phyloP scores from a whole-genome alignment of 129 eudicot species.

The Calendula officinalis region DNA sequence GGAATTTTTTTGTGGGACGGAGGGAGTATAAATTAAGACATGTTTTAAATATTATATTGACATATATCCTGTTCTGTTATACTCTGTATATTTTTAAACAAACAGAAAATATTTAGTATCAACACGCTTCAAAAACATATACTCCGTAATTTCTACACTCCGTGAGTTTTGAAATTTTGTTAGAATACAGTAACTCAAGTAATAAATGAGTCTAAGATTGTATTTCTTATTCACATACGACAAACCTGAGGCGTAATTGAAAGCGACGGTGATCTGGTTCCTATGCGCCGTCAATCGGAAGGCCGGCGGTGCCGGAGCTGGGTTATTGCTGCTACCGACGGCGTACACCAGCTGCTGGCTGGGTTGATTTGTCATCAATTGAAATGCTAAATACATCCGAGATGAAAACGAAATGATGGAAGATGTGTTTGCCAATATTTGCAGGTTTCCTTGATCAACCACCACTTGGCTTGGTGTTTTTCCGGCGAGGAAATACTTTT shows the following conservation, averaged over 20 bases:
- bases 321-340: slow-evolving; percentile 46
- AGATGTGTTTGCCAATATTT: slow-evolving; percentile 37
- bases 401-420: slow-evolving; percentile 32
- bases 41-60: too few species aligned
- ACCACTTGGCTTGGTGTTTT: slow-evolving; percentile 44
- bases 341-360: slow-evolving; percentile 42
- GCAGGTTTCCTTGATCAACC: slow-evolving; percentile 52
- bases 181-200: too few species aligned
- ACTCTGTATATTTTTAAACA: too few species aligned
- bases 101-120: too few species aligned
- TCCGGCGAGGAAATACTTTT: slow-evolving; percentile 51
- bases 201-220: neutral
- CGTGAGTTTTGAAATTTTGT: too few species aligned
- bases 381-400: slow-evolving; percentile 56
- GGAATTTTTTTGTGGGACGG: too few species aligned
- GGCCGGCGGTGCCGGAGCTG: slow-evolving; percentile 33
- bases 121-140: too few species aligned
- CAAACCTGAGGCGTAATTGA: slow-evolving; percentile 67
- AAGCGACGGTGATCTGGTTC: slow-evolving; percentile 29
- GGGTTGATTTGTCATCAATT: slow-evolving; percentile 45
- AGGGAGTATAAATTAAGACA: too few species aligned
- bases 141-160: too few species aligned
- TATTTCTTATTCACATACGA: neutral
- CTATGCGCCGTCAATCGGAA: slow-evolving; percentile 41
- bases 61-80: too few species aligned